Evolutionary conservation across 805 yeast species (phyloP).

Genomic region (Yamadazyma kitorensis): DNA sequence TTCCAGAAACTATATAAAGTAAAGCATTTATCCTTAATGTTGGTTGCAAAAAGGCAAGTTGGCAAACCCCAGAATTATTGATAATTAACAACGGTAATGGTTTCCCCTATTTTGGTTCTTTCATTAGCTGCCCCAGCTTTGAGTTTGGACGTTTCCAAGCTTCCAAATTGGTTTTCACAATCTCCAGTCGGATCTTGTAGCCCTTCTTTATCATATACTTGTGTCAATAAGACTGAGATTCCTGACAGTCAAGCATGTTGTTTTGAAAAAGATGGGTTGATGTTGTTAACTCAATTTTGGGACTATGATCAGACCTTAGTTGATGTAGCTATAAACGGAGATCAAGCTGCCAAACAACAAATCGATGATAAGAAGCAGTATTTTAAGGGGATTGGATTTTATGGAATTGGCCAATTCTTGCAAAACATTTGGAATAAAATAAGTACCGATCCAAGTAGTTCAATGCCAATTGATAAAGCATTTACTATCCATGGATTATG

Average conservation of each 20-base stretch:
- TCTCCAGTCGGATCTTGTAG: constrained; percentile 7
- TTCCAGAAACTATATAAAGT: background rate
- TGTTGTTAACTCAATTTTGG: constrained; percentile 91
- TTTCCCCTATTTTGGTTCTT: constrained; percentile 3
- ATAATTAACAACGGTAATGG: constrained; percentile 1
- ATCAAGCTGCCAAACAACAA: background rate
- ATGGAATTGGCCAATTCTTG: constrained; percentile 4
- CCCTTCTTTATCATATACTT: constrained; percentile 8
- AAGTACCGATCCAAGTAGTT: constrained; percentile 9
- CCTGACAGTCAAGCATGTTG: constrained; percentile 54
- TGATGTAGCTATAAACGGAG: constrained; percentile 5
- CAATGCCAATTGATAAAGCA: constrained; percentile 28
- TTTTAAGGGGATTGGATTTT: constrained; percentile 4
- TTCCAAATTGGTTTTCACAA: constrained; percentile 1
- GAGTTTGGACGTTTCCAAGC: background rate
- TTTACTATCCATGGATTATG: constrained; percentile 46
- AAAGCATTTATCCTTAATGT: no score
- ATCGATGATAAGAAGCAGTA: background rate
- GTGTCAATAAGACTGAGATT: constrained; percentile 37
- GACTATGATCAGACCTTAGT: constrained; percentile 57
- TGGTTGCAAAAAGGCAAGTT: no score
- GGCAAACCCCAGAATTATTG: background rate
- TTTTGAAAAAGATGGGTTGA: constrained; percentile 80
- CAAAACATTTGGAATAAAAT: constrained; percentile 1
- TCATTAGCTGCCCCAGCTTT: constrained; percentile 2